Percentiles rank a stretch among this genome's conserved stretches.
phyloP scores from a whole-genome alignment of 1,284 basidiomycete genomes.

The Cronartium ribicola region DNA sequence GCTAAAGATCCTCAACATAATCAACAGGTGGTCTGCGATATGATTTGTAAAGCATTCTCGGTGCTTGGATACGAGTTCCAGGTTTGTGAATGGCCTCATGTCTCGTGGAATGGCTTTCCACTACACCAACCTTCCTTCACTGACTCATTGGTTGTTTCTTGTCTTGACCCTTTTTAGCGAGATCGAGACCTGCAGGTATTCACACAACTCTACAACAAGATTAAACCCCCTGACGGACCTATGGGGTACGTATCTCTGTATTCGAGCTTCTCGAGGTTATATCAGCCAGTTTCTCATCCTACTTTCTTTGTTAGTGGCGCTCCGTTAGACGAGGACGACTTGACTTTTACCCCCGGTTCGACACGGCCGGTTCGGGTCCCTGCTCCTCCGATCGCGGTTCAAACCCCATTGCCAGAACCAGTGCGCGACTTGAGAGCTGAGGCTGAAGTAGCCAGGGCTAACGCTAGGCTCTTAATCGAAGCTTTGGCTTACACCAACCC shows the following conservation, averaged over 20 bases:
- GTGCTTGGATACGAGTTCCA: conserved; percentile 33
- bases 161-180: conserved; percentile 61
- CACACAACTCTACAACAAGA: conserved; percentile 31
- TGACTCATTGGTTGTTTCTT: conserved; percentile 66
- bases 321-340: conserved; percentile 8
- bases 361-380: background rate
- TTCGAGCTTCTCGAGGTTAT: background rate
- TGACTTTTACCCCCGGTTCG: conserved; percentile 9
- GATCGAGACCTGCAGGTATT: conserved; percentile 16
- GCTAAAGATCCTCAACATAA: background rate
- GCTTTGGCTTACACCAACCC: conserved; percentile 63
- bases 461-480: conserved; percentile 64
- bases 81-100: background rate
- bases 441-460: conserved; percentile 68
- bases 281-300: background rate
- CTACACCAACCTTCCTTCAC: conserved; percentile 24
- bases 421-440: conserved; percentile 71
- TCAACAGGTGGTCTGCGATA: background rate
- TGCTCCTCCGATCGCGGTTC: conserved; percentile 58
- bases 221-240: conserved; percentile 22
- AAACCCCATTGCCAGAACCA: conserved; percentile 57
- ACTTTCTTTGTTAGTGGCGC: conserved; percentile 8
- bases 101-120: background rate
- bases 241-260: conserved; percentile 13
- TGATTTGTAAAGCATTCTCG: conserved; percentile 17